A percentile compares a stretch with the other conserved stretches of the same genome.
Conservation (phyloP, 352 stramenopile species). For the Pythium insidiosum region DNA sequence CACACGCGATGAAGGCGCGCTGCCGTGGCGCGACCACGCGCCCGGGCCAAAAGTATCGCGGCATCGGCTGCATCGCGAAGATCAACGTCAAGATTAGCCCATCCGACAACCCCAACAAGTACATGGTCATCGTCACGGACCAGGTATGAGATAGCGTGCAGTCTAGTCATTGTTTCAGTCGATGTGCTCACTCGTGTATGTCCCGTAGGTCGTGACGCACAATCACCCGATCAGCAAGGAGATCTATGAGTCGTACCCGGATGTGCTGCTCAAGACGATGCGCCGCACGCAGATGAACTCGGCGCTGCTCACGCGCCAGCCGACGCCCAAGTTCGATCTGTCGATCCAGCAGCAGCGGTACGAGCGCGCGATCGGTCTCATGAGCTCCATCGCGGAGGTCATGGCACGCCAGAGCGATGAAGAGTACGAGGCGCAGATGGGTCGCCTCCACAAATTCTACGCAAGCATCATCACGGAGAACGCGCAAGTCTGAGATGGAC, state of each 20-base stretch:
- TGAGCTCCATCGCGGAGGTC: slow-evolving; percentile 62
- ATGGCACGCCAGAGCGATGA: slow-evolving; percentile 67
- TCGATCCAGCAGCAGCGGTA: slow-evolving; percentile 71
- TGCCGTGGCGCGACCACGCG: slow-evolving; percentile 70
- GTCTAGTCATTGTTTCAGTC: slow-evolving; percentile 2
- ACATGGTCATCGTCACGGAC: slow-evolving; percentile 84
- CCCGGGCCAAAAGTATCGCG: slow-evolving; percentile 72
- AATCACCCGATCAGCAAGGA: slow-evolving; percentile 80
- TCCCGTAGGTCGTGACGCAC: slow-evolving; percentile 64
- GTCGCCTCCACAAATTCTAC: slow-evolving; percentile 75
- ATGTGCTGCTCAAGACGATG: slow-evolving; percentile 82
- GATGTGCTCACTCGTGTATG: background rate
- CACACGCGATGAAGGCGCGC: slow-evolving; percentile 79
- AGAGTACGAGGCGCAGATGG: slow-evolving; percentile 66
- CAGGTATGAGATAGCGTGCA: slow-evolving; percentile 52
- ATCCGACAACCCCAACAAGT: slow-evolving; percentile 74
- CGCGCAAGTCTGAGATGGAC: slow-evolving; percentile 33
- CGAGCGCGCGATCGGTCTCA: slow-evolving; percentile 51
- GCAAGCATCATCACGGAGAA: slow-evolving; percentile 41
- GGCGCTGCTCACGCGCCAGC: slow-evolving; percentile 53
- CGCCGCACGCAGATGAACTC: slow-evolving; percentile 62
- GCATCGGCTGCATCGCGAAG: slow-evolving; percentile 80
- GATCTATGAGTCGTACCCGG: slow-evolving; percentile 81
- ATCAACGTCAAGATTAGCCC: slow-evolving; percentile 86
- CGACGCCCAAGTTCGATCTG: slow-evolving; percentile 69